phyloP scores from a whole-genome alignment of 495 filamentous ascomycete species.

The Aspergillus affinis region DNA sequence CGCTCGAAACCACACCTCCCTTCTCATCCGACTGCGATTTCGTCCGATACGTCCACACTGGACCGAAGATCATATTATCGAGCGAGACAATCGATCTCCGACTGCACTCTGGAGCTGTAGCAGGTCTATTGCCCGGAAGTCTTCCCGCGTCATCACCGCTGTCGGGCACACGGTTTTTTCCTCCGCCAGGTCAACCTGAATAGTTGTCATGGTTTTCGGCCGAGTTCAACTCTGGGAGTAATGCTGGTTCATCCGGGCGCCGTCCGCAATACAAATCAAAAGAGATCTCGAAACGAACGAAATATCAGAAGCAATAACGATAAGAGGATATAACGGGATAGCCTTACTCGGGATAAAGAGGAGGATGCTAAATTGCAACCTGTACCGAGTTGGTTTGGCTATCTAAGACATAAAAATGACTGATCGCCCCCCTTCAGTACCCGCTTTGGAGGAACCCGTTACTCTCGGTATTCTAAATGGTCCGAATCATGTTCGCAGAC shows the following conservation, averaged over 20 bases:
- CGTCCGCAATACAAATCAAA: slow-evolving; percentile 14
- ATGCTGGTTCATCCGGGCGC: slow-evolving; percentile 35
- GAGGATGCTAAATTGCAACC: slow-evolving; percentile 23
- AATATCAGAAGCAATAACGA: slow-evolving; percentile 7
- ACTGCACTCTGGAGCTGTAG: slow-evolving; percentile 40
- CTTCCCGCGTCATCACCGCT: slow-evolving; percentile 23
- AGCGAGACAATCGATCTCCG: slow-evolving; percentile 10
- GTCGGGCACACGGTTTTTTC: slow-evolving; percentile 36
- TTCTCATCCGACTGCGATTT: not conserved
- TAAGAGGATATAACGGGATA: not conserved
- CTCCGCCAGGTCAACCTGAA: slow-evolving; percentile 12
- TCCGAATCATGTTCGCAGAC: slow-evolving; percentile 22
- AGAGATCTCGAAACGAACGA: slow-evolving; percentile 10
- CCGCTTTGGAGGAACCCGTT: slow-evolving; percentile 33
- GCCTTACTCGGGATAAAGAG: too few species aligned
- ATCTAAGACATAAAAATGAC: slow-evolving; percentile 35
- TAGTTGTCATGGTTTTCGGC: slow-evolving; percentile 17
- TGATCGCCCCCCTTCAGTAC: slow-evolving; percentile 33
- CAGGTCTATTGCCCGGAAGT: slow-evolving; percentile 29
- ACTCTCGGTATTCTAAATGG: slow-evolving; percentile 29
- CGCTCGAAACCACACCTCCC: not conserved
- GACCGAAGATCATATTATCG: slow-evolving; percentile 6
- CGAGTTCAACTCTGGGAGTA: slow-evolving; percentile 29
- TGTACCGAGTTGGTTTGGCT: slow-evolving; percentile 10
- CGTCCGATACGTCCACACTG: slow-evolving; percentile 4